Evolutionary conservation across 2,329 filamentous ascomycete species (phyloP).

Genomic region (Nothopassalora personata): DNA sequence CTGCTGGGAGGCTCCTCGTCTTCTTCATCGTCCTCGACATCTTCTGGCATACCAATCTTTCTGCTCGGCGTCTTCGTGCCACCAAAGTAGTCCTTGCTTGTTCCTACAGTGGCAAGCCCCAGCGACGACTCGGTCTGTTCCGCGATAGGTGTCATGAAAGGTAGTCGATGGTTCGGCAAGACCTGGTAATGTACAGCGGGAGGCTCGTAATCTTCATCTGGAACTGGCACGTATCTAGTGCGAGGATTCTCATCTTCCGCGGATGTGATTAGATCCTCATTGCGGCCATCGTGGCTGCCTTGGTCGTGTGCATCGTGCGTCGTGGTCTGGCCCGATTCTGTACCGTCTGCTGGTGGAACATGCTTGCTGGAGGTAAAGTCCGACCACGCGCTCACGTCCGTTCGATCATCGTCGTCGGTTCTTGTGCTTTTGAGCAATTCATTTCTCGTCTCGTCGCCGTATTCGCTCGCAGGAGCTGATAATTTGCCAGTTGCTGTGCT

Average conservation of each 20-base stretch:
- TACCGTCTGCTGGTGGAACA: conserved; percentile 47
- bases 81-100: conserved; percentile 53
- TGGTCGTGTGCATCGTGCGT: conserved; percentile 36
- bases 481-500: conserved; percentile 71
- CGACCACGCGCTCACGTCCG: conserved; percentile 71
- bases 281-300: conserved; percentile 28
- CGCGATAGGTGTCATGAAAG: conserved; percentile 98
- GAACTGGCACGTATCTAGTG: conserved; percentile 69
- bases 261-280: conserved; percentile 46
- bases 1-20: conserved; percentile 57
- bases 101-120: conserved; percentile 56
- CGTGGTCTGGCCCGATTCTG: conserved; percentile 29
- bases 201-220: conserved; percentile 80
- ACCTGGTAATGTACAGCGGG: conserved; percentile 72
- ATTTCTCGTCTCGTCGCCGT: conserved; percentile 55
- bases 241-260: conserved; percentile 41
- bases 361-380: conserved; percentile 75
- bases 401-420: conserved; percentile 34
- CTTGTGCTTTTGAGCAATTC: conserved; percentile 44
- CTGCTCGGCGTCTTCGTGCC: conserved; percentile 71
- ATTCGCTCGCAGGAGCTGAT: conserved; percentile 58
- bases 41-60: conserved; percentile 39
- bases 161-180: conserved; percentile 83
- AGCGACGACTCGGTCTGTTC: conserved; percentile 90
- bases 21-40: conserved; percentile 35